phyloP scores from a whole-genome alignment of 768 basidiomycete genomes.

The Tylopilus intermedius region DNA sequence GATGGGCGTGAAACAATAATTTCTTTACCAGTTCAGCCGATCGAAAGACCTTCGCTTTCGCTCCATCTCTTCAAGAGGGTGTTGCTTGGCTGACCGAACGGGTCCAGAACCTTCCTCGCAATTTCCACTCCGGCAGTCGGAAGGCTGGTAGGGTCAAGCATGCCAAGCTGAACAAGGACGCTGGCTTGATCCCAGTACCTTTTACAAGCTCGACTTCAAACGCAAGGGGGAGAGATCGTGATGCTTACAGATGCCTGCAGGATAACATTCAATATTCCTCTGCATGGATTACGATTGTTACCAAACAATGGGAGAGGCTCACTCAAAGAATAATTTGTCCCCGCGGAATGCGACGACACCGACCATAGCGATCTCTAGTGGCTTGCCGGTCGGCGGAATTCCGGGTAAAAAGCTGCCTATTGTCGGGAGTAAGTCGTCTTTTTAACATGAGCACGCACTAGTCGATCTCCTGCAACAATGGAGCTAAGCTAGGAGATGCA shows the following conservation, averaged over 20 bases:
- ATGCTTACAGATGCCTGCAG: conserved; percentile 18
- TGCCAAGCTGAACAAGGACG: conserved; percentile 39
- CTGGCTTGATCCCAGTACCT: conserved; percentile 52
- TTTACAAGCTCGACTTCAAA: not conserved
- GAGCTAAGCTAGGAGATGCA: not conserved
- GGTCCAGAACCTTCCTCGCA: conserved; percentile 38
- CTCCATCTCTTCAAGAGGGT: conserved; percentile 33
- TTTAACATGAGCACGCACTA: conserved; percentile 26
- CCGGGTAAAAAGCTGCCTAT: conserved; percentile 28
- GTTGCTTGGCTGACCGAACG: conserved; percentile 39
- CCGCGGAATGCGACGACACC: conserved; percentile 34
- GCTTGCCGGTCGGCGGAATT: conserved; percentile 35
- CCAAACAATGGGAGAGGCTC: not conserved
- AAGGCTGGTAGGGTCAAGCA: conserved; percentile 29
- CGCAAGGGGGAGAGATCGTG: not conserved
- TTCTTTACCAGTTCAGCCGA: conserved; percentile 14
- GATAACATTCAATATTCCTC: not conserved
- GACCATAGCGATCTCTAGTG: conserved; percentile 35
- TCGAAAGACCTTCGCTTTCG: conserved; percentile 33
- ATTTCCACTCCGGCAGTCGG: conserved; percentile 39
- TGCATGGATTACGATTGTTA: no score
- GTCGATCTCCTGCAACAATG: conserved; percentile 35
- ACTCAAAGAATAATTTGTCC: conserved; percentile 49
- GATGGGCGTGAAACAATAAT: not conserved
- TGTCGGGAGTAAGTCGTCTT: conserved; percentile 5